phyloP scores from a whole-genome alignment of 1,284 basidiomycete genomes.

The Cronartium ribicola region DNA sequence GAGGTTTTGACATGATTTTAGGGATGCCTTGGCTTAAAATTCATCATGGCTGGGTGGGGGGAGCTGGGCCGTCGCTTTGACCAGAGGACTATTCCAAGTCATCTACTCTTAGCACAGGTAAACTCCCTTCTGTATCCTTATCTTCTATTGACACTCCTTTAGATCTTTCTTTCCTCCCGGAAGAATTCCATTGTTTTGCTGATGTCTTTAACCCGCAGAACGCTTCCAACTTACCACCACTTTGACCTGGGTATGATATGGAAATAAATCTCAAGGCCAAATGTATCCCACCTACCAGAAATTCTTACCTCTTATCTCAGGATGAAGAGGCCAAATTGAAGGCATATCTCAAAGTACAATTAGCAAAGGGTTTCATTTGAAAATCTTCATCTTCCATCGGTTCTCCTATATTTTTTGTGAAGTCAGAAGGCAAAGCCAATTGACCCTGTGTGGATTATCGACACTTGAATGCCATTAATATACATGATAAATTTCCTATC shows the following conservation, averaged over 20 bases:
- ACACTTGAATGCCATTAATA: no score
- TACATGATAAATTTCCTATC: no score
- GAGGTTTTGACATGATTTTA: not conserved
- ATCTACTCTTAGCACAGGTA: not conserved
- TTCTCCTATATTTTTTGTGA: no score
- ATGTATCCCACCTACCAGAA: no score
- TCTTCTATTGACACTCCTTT: not conserved
- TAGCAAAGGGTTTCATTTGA: not conserved
- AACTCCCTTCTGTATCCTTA: not conserved
- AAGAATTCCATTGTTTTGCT: not conserved
- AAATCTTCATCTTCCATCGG: not conserved
- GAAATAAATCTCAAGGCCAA: not conserved
- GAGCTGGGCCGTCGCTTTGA: not conserved
- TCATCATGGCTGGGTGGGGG: not conserved
- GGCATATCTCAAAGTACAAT: not conserved
- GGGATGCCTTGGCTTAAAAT: not conserved
- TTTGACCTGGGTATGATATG: not conserved
- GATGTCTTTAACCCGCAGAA: not conserved
- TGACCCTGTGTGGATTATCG: no score
- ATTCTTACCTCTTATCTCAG: not conserved
- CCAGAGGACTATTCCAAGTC: not conserved
- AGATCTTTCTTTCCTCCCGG: not conserved
- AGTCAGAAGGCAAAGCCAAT: no score
- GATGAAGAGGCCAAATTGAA: not conserved
- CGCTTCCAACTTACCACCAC: not conserved